Percentiles rank a stretch among this genome's conserved stretches.
These are phyloP conservation scores for Bolboschoenus planiculmis DNA, from an alignment of 176 grass and related monocot species.

Conservation along the genomic window DNA sequence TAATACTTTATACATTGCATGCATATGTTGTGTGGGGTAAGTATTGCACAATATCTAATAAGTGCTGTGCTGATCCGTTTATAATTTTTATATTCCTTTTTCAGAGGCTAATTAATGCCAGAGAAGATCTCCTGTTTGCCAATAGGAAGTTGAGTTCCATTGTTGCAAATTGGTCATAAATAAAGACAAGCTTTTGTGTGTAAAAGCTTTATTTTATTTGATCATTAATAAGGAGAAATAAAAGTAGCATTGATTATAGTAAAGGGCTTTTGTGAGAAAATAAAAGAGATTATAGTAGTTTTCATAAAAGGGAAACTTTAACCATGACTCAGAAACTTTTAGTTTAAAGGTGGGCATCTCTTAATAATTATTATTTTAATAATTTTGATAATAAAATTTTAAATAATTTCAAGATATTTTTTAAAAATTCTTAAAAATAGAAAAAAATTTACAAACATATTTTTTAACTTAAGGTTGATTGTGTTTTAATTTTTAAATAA, in stretches of 20 bases:
- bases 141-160: not conserved
- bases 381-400: too few relatives aligned
- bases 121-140: constrained; percentile 1
- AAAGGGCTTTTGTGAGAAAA: too few relatives aligned
- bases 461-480: too few relatives aligned
- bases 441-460: too few relatives aligned
- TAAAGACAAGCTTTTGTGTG: not conserved
- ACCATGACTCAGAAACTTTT: not conserved
- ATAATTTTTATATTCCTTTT: not conserved
- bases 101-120: not conserved
- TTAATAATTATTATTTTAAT: too few relatives aligned
- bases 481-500: too few relatives aligned
- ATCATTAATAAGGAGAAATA: not conserved
- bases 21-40: not conserved
- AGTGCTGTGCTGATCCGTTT: not conserved
- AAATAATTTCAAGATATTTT: too few relatives aligned
- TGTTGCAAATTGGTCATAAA: not conserved
- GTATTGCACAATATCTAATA: not conserved
- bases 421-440: too few relatives aligned
- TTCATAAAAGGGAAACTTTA: not conserved
- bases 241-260: not conserved
- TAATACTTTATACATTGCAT: not conserved
- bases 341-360: too few relatives aligned
- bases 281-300: too few relatives aligned
- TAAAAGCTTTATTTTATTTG: not conserved